Evolutionary conservation across 306 rosid genomes (phyloP), one percentile per base, ranked within the genome.

Genomic region (Herpetospermum pedunculosum): DNA sequence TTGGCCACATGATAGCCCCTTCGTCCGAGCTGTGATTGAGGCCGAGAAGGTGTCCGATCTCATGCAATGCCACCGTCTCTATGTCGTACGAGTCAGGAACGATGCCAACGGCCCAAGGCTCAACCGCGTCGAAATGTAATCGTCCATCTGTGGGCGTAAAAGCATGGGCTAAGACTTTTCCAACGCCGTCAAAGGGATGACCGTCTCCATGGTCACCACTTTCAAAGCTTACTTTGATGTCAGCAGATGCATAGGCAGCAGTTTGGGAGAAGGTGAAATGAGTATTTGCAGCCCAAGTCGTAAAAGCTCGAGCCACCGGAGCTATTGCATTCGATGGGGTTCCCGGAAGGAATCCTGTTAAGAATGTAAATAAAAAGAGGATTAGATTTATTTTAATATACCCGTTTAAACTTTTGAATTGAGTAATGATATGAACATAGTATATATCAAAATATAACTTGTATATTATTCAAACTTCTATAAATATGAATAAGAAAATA

Each of bases 211-310:
- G 84, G 29, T 26, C 26, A 8, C 76, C 76, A 8, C 76, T 28
- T 32, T 65, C 58, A 28, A 81, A 81, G 8, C 84, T 77, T 21
- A 81, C 67, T 38, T 69, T 70, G 8, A 73, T 81, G 25, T 81
- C 81, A 5, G 78, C 48, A 0, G 10, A 10, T 37, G 38, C 9
- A 4, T 37, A 32, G 8, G 2, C 0, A 19, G 72, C 38, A 19
- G 72, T 12, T 38, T 19, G 32, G 14, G 70, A 63, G 46, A 63
- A 63, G 29, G 16, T 63, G 47, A 63, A 63, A 18, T 63, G 70
- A 35, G 72, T 65, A 32, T 65, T 38, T 5, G 50, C 29, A n/a
- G 49, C 72, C 49, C 72, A 65, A 3, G 32, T 19, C 1, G n/a
- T 40, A 65, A 65, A 65, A 8, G 72, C 72, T 65, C 72, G 49